Conservation (phyloP, 1,139 yeast species). For the Debaryomyces sp. region DNA sequence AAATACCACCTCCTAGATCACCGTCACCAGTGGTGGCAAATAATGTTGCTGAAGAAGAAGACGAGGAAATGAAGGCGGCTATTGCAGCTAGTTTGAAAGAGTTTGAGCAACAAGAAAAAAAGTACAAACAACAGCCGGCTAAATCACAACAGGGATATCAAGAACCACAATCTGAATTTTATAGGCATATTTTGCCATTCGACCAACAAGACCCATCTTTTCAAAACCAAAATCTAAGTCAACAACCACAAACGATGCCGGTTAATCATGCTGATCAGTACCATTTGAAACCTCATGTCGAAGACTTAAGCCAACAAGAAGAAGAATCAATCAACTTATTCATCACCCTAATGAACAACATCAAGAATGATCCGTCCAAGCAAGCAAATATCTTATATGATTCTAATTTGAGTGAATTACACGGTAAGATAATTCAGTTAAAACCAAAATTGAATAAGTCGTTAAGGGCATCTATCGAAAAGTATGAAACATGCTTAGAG, state of each 20-base stretch:
- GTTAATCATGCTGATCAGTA: background rate
- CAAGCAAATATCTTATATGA: slow-evolving; percentile 62
- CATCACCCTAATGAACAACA: slow-evolving; percentile 61
- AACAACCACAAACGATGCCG: slow-evolving; percentile 15
- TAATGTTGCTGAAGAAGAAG: slow-evolving; percentile 61
- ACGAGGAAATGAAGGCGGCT: slow-evolving; percentile 90
- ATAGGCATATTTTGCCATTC: slow-evolving; percentile 25
- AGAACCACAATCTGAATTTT: slow-evolving; percentile 33
- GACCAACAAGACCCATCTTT: slow-evolving; percentile 11
- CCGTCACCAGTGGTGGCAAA: slow-evolving; percentile 11
- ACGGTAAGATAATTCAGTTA: slow-evolving; percentile 62
- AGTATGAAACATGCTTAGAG: slow-evolving; percentile 72
- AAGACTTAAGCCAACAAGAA: slow-evolving; percentile 57
- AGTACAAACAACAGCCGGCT: slow-evolving; percentile 6
- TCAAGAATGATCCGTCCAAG: slow-evolving; percentile 51
- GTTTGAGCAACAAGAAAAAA: slow-evolving; percentile 49
- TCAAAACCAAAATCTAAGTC: slow-evolving; percentile 11
- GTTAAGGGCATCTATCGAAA: slow-evolving; percentile 62
- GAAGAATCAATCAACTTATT: slow-evolving; percentile 72
- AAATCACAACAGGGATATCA: slow-evolving; percentile 15
- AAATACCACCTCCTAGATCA: slow-evolving; percentile 4
- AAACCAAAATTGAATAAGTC: slow-evolving; percentile 78
- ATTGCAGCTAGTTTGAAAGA: slow-evolving; percentile 91
- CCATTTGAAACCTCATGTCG: slow-evolving; percentile 11
- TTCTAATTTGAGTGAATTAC: slow-evolving; percentile 61